phyloP scores from a whole-genome alignment of 164 flowering plant species.

The Litsea cubeba region DNA sequence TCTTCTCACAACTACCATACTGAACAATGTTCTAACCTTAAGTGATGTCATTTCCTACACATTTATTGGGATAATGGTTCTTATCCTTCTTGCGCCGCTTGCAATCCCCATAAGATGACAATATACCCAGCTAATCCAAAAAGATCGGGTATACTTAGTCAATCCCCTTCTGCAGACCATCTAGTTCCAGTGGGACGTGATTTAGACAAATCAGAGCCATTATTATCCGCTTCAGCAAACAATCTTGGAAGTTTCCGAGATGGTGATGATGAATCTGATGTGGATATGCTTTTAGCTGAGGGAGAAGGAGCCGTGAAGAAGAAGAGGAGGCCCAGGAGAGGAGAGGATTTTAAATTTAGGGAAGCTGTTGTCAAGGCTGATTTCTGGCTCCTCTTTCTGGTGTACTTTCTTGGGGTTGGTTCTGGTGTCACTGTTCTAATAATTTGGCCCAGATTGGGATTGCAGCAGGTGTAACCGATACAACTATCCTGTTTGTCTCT shows the following conservation, averaged over 20 bases:
- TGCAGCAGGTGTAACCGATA: conserved; percentile 58
- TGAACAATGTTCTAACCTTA: conserved; percentile 35
- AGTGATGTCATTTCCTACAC: conserved; percentile 36
- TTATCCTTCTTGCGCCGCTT: conserved; percentile 77
- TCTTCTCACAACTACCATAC: conserved; percentile 60
- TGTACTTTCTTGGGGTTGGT: conserved; percentile 78
- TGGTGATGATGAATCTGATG: conserved; percentile 46
- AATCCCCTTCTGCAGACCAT: conserved; percentile 28
- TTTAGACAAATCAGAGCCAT: conserved; percentile 36
- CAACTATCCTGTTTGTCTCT: conserved; percentile 63
- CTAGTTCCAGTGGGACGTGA: conserved; percentile 26
- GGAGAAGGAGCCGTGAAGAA: conserved; percentile 93
- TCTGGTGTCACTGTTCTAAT: conserved; percentile 93
- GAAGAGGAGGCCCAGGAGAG: conserved; percentile 74
- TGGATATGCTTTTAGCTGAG: conserved; percentile 70
- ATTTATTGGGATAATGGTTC: conserved; percentile 49
- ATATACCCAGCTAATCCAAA: conserved; percentile 34
- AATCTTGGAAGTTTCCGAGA: conserved; percentile 49
- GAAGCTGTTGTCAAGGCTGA: conserved; percentile 83
- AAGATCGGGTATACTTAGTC: conserved; percentile 22
- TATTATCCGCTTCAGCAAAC: conserved; percentile 53
- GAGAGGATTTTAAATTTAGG: conserved; percentile 71
- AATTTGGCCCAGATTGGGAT: conserved; percentile 89
- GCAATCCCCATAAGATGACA: conserved; percentile 86
- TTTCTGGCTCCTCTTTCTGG: conserved; percentile 91